These are phyloP conservation scores for Paxillus rubicundulus DNA, from an alignment of 768 basidiomycete genomes.

Conservation along the genomic window DNA sequence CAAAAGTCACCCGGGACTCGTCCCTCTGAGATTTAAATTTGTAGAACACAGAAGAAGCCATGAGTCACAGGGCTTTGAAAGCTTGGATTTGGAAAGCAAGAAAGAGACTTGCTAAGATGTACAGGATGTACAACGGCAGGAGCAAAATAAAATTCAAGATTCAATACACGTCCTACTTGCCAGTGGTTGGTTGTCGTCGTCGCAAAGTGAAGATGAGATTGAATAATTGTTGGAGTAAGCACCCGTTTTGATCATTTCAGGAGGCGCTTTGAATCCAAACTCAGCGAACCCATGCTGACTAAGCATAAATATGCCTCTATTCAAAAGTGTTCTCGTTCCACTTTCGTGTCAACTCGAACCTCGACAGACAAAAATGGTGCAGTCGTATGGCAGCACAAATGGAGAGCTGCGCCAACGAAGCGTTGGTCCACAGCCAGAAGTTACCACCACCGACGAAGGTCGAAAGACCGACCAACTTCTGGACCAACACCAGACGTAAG, in stretches of 20 bases:
- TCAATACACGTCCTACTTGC: constrained; percentile 24
- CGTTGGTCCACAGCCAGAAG: constrained; percentile 20
- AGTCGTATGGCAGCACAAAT: constrained; percentile 25
- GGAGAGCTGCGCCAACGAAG: constrained; percentile 32
- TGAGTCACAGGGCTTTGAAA: constrained; percentile 27
- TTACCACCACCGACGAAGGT: constrained; percentile 62
- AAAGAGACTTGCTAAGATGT: constrained; percentile 10
- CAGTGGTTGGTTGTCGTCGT: constrained; percentile 20
- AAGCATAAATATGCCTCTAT: constrained; percentile 6
- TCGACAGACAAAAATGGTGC: constrained; percentile 23
- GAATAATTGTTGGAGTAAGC: constrained; percentile 7
- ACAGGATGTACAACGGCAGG: constrained; percentile 15
- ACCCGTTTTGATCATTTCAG: constrained; percentile 5
- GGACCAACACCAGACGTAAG: constrained; percentile 65
- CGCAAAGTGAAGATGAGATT: constrained; percentile 2
- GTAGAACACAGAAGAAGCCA: constrained; percentile 97
- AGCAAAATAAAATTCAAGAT: constrained; percentile 18
- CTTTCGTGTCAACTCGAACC: constrained; percentile 2
- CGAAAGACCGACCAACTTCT: constrained; percentile 69
- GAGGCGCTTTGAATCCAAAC: constrained; percentile 21
- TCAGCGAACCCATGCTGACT: constrained; percentile 18
- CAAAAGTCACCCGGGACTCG: constrained; percentile 95
- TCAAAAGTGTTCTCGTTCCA: constrained; percentile 17
- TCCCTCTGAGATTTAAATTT: constrained; percentile 94
- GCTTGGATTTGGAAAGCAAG: constrained; percentile 12